phyloP scores from a whole-genome alignment of 805 yeast genomes.

The Tetrapisispora namnaoensis region DNA sequence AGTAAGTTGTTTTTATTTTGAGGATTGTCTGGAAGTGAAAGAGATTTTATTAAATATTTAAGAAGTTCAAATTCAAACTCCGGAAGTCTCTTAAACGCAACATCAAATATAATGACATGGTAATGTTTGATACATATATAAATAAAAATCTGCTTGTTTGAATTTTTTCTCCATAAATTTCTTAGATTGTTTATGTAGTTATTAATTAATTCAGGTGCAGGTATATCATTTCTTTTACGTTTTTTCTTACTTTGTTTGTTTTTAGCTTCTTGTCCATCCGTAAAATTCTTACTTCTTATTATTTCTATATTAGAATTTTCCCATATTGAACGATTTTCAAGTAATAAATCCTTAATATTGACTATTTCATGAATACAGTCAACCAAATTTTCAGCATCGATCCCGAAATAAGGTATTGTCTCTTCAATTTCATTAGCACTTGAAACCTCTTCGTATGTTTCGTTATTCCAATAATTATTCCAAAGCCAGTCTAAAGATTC shows the following conservation, averaged over 20 bases:
- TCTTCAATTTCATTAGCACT: slow-evolving; percentile 13
- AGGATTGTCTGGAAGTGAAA: not conserved
- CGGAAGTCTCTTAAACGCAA: slow-evolving; percentile 10
- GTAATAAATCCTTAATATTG: slow-evolving; percentile 3
- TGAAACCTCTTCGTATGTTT: slow-evolving; percentile 15
- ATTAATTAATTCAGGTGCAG: slow-evolving; percentile 10
- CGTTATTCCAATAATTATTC: slow-evolving; percentile 58
- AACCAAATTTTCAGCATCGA: slow-evolving; percentile 2
- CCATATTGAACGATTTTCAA: slow-evolving; percentile 14
- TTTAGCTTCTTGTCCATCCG: slow-evolving; percentile 43
- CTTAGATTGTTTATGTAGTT: slow-evolving; percentile 9
- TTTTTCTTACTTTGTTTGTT: slow-evolving; percentile 47
- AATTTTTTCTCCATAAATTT: slow-evolving; percentile 12
- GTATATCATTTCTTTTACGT: not conserved
- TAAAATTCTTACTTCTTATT: slow-evolving; percentile 19
- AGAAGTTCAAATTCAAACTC: slow-evolving; percentile 14
- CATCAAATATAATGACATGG: slow-evolving; percentile 9
- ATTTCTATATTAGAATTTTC: slow-evolving; percentile 9
- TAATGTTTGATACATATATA: slow-evolving; percentile 9
- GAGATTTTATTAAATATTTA: slow-evolving; percentile 8
- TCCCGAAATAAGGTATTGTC: slow-evolving; percentile 1
- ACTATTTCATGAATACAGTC: slow-evolving; percentile 3
- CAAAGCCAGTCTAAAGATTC: slow-evolving; percentile 70
- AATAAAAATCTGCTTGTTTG: slow-evolving; percentile 7
- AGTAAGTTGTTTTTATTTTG: slow-evolving; percentile 1